Conservation (phyloP, 176 grass and related monocot species). For the Calamus simplicifolius region DNA sequence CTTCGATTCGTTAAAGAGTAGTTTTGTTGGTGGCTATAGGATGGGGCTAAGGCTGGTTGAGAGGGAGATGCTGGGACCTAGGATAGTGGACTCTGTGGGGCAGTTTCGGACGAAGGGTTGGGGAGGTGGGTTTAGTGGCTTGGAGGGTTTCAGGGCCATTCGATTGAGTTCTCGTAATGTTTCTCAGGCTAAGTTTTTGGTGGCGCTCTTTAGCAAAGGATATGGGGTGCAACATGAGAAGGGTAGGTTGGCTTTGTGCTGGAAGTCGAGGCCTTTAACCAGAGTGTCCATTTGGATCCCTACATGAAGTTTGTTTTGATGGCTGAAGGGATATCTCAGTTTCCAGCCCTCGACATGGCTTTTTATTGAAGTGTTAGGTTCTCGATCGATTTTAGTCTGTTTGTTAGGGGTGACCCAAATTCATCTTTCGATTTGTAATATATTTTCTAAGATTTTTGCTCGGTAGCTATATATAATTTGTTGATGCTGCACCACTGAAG, state of each 20-base stretch:
- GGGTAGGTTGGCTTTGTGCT: constrained; percentile 40
- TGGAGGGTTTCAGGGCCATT: constrained; percentile 24
- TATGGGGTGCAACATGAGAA: constrained; percentile 29
- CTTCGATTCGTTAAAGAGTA: constrained; percentile 29
- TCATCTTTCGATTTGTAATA: too few relatives aligned
- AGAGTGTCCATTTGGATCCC: constrained; percentile 37
- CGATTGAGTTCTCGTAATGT: constrained; percentile 29
- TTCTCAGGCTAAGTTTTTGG: constrained; percentile 46
- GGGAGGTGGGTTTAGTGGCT: constrained; percentile 1
- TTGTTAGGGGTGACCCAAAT: too few relatives aligned
- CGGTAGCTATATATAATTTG: too few relatives aligned
- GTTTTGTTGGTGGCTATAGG: constrained; percentile 13
- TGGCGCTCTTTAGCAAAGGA: constrained; percentile 35
- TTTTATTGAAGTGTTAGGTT: too few relatives aligned
- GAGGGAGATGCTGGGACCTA: constrained; percentile 44
- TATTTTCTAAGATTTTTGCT: too few relatives aligned
- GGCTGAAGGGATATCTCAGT: too few relatives aligned
- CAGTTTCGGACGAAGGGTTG: constrained; percentile 2
- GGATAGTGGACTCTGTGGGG: constrained; percentile 40
- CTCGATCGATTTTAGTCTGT: too few relatives aligned
- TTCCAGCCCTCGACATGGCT: too few relatives aligned
- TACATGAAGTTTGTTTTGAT: neutral
- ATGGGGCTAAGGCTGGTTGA: constrained; percentile 30
- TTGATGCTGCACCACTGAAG: too few relatives aligned
- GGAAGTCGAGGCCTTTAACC: constrained; percentile 44